Evolutionary conservation across 2,329 filamentous ascomycete genomes (phyloP).

Genomic region (Aspergillus sp.): DNA sequence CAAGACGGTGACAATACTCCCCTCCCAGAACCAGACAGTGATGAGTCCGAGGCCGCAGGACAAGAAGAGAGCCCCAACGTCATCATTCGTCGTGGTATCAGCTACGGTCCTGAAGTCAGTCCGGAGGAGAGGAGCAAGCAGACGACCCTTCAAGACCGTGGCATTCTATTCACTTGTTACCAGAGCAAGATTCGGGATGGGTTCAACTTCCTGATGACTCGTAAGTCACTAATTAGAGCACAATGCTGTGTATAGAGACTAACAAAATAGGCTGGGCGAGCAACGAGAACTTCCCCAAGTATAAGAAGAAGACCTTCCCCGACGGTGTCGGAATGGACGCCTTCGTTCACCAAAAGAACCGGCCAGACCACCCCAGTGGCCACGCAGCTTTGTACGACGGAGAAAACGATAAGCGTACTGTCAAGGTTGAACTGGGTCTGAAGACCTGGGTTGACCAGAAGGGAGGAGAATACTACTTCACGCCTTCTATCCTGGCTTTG

Average conservation of each 20-base stretch:
- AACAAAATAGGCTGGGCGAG: conserved; percentile 23
- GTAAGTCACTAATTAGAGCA: too few species aligned
- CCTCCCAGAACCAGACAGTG: not conserved
- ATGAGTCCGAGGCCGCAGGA: not conserved
- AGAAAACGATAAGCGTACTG: too few species aligned
- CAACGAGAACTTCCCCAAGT: conserved; percentile 13
- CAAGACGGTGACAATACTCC: conserved; percentile 6
- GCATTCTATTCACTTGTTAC: conserved; percentile 44
- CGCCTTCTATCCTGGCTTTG: too few species aligned
- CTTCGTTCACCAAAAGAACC: conserved; percentile 13
- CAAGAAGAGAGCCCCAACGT: conserved; percentile 15
- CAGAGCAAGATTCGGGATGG: conserved; percentile 40
- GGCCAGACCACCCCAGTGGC: conserved; percentile 10
- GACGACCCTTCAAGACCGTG: conserved; percentile 32
- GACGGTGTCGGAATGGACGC: conserved; percentile 15
- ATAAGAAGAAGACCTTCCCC: conserved; percentile 7
- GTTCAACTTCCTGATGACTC: conserved; percentile 27
- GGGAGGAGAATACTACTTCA: too few species aligned
- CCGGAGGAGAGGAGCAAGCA: conserved; percentile 26
- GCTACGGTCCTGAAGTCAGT: conserved; percentile 37
- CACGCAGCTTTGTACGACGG: too few species aligned
- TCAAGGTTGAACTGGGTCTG: too few species aligned
- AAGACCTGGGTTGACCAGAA: too few species aligned
- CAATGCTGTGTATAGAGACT: too few species aligned
- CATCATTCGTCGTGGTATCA: conserved; percentile 44